Conservation (phyloP, 2,329 filamentous ascomycete species). For the Apiospora marii region DNA sequence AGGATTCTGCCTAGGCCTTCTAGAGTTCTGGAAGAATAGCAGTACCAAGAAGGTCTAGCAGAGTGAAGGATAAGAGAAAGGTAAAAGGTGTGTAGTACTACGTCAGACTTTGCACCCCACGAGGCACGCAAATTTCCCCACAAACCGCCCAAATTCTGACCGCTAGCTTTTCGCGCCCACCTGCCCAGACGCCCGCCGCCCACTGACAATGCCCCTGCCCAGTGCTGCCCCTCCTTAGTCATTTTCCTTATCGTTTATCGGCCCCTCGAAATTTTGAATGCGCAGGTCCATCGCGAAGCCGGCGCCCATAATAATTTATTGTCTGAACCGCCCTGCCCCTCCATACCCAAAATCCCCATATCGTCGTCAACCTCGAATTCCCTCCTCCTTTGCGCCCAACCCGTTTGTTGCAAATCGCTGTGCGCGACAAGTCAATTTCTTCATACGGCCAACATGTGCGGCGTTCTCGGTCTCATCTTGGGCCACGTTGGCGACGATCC, state of each 20-base stretch:
- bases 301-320: slow-evolving; percentile 20
- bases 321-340: slow-evolving; percentile 1
- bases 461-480: slow-evolving; percentile 63
- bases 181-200: neutral
- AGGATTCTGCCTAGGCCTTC: neutral
- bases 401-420: neutral
- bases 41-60: neutral
- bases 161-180: neutral
- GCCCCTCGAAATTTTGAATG: slow-evolving; percentile 9
- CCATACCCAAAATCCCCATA: neutral
- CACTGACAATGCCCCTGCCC: neutral
- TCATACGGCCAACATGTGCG: slow-evolving; percentile 49
- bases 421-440: neutral
- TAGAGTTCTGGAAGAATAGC: neutral
- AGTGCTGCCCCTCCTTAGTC: slow-evolving; percentile 18
- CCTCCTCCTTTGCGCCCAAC: neutral
- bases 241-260: slow-evolving; percentile 21
- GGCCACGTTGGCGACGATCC: slow-evolving; percentile 48
- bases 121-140: neutral
- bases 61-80: neutral
- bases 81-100: neutral
- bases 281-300: neutral
- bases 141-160: slow-evolving; percentile 13
- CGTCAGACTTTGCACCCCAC: slow-evolving; percentile 18
- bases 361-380: neutral